Evolutionary conservation across 2,329 filamentous ascomycete species (phyloP).

Genomic region (Davidsoniella australis): DNA sequence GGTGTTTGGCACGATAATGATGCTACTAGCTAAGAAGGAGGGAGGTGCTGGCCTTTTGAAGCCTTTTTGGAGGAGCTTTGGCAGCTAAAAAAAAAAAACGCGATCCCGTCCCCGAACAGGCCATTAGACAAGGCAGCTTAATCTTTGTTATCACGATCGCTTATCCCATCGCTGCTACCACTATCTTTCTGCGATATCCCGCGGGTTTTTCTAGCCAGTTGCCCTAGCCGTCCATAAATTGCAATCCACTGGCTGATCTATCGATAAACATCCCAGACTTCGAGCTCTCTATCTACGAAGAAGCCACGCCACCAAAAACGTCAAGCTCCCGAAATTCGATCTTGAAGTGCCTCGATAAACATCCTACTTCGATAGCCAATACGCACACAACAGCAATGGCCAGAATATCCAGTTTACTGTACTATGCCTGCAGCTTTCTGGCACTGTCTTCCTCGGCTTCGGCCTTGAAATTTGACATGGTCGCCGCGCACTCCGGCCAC

Average conservation of each 20-base stretch:
- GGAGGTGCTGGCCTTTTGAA: conserved; percentile 9
- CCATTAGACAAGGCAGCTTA: not conserved
- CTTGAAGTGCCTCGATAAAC: not conserved
- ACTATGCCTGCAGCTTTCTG: conserved; percentile 40
- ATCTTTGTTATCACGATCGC: no score
- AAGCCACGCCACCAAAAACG: not conserved
- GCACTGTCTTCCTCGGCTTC: conserved; percentile 35
- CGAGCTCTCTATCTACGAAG: not conserved
- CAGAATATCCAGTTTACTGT: conserved; percentile 26
- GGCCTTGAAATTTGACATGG: conserved; percentile 87
- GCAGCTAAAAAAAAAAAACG: not conserved
- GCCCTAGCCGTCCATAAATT: no score
- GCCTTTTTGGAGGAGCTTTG: not conserved
- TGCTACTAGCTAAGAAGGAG: conserved; percentile 4
- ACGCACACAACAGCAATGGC: conserved; percentile 5
- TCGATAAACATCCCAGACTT: no score
- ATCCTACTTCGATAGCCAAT: not conserved
- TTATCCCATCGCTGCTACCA: no score
- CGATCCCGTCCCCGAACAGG: not conserved
- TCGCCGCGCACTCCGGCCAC: conserved; percentile 40
- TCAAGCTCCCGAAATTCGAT: no score
- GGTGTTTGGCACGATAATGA: no score
- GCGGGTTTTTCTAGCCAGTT: no score
- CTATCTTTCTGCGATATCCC: no score
- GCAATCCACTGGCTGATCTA: no score